Conservation (phyloP, 2,329 filamentous ascomycete genomes). For the Diaporthe helianthi region DNA sequence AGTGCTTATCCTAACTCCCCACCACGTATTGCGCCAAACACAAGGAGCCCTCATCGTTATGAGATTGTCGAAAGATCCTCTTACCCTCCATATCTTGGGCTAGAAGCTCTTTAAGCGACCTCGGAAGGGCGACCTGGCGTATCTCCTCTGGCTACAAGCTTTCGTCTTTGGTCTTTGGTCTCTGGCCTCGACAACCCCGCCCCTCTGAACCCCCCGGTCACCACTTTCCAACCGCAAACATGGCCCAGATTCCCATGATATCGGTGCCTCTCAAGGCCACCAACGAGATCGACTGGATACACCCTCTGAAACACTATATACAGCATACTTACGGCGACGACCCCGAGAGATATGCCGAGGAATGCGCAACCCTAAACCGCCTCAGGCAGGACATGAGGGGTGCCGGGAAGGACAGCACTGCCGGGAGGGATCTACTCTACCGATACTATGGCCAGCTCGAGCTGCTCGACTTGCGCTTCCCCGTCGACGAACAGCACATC, state of each 20-base stretch:
- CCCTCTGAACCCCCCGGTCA: not conserved
- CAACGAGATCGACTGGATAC: constrained; percentile 98
- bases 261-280: constrained; percentile 91
- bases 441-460: constrained; percentile 98
- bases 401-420: constrained; percentile 93
- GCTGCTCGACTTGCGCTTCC: constrained; percentile 90
- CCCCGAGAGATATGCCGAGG: constrained; percentile 92
- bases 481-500: constrained; percentile 98
- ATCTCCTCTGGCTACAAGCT: constrained; percentile 30
- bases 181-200: constrained; percentile 29
- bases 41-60: constrained; percentile 27
- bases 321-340: constrained; percentile 94
- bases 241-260: constrained; percentile 93
- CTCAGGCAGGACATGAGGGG: constrained; percentile 98
- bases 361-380: constrained; percentile 92
- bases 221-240: constrained; percentile 44
- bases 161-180: constrained; percentile 28
- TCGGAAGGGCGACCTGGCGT: constrained; percentile 12
- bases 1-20: constrained; percentile 18
- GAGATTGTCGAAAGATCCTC: constrained; percentile 21
- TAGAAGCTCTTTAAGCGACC: constrained; percentile 26
- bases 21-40: not conserved
- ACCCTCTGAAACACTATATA: constrained; percentile 91
- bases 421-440: constrained; percentile 91
- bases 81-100: constrained; percentile 18